Evolutionary conservation across 345 rosid genomes (phyloP).

Genomic region (Viola odorata): DNA sequence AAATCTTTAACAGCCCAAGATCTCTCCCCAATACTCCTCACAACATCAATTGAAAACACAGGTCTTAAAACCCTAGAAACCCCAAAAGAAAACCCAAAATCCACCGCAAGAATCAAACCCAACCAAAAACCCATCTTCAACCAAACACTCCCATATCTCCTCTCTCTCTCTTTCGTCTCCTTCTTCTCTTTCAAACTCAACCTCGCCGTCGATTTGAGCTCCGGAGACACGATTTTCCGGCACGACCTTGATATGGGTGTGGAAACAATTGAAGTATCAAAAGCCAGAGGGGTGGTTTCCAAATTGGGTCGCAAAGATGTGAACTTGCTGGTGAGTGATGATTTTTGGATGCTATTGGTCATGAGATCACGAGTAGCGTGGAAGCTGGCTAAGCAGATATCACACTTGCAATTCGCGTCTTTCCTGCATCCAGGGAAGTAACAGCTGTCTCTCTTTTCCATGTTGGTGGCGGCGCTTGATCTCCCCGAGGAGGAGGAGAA

Average conservation of each 20-base stretch:
- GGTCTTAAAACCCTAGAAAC: conserved; percentile 36
- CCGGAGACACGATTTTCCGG: conserved; percentile 29
- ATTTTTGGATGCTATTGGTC: conserved; percentile 63
- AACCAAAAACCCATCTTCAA: conserved; percentile 31
- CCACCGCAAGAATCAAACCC: conserved; percentile 34
- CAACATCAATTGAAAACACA: conserved; percentile 35
- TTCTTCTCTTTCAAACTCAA: conserved; percentile 14
- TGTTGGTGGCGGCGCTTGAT: conserved; percentile 25
- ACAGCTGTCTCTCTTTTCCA: conserved; percentile 55
- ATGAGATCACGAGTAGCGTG: conserved; percentile 84
- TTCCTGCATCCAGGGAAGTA: conserved; percentile 85
- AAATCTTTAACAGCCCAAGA: conserved; percentile 34
- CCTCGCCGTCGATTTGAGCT: conserved; percentile 38
- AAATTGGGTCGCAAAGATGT: conserved; percentile 24
- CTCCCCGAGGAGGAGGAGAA: conserved; percentile 31
- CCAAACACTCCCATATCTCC: conserved; percentile 5
- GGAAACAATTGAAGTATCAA: conserved; percentile 39
- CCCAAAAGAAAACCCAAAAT: conserved; percentile 40
- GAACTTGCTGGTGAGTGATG: conserved; percentile 61
- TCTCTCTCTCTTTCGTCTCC: conserved; percentile 16
- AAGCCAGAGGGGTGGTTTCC: conserved; percentile 45
- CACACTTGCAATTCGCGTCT: conserved; percentile 78
- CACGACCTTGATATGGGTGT: conserved; percentile 49
- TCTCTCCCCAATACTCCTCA: conserved; percentile 43
- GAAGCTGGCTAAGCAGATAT: conserved; percentile 78